Base-by-base conservation (phyloP, 2,329 filamentous ascomycete genomes). In the Trichoderma sp. region DNA sequence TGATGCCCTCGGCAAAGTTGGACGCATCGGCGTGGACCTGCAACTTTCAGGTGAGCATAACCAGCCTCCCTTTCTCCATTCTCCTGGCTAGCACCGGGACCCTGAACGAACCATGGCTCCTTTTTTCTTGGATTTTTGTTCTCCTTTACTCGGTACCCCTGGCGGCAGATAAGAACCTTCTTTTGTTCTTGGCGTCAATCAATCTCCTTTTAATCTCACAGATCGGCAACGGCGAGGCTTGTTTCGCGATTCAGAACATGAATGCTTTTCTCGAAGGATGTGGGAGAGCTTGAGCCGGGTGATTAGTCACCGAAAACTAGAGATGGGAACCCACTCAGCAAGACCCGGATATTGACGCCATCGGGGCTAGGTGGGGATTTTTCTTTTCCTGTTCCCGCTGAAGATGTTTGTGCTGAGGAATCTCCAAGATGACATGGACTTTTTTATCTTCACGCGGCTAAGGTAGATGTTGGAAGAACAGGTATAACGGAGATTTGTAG, bases 21-120 rank as follows among this genome's bases (percentile, higher is more conserved):
- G 92, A 93, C 3, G 92, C 89, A 78, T 95, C 92, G 66, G 93
- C 93, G 82, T 95, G 93, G 71, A 93, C 91, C 91, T 90, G 71
- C 68, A 47, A 66, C 67, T 28, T 61, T 65, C 53, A 59, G 59
- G 61, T 72, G 67, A 72, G 71, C 66, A 68, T 23, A 50, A 50
- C 55, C 55, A 32, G 47, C 63, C 70, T 53, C 39, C 39, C 39
- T 15, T 39, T 62, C 63, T 30, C 58, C 32, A 63, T 39, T 39
- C 39, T 55, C 17, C 39, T 34, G 53, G 26, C 55, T 64, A 57
- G 58, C 43, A 26, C 17, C 20, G 66, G 36, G 64, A n/a, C 63
- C 57, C 20, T 58, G 32, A 47, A 71, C 71, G 30, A 67, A 72
- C 71, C 71, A 72, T 72, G 55, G 57, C 63, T 63, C 53, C 47